Evolutionary conservation across 1,139 yeast genomes (phyloP).

Genomic region (Candida neerlandica): DNA sequence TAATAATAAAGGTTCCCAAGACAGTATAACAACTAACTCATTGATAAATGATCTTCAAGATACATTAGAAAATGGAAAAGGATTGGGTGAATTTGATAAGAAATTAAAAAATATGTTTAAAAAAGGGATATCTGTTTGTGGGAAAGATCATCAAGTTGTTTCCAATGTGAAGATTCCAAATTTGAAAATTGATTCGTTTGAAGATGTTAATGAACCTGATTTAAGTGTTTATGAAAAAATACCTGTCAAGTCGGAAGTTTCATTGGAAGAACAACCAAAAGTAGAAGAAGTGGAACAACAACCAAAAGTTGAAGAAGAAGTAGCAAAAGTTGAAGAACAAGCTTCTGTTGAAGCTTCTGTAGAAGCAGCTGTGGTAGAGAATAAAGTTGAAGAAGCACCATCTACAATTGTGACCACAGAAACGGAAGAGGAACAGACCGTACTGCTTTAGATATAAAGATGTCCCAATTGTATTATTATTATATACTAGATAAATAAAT

Average conservation of each 20-base stretch:
- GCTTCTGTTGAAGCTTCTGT: too few relatives aligned
- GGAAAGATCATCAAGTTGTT: slow-evolving; percentile 2
- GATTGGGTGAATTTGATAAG: slow-evolving; percentile 19
- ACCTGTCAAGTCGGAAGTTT: slow-evolving; percentile 7
- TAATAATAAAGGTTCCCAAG: background rate
- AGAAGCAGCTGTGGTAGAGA: background rate
- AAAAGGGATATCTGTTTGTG: slow-evolving; percentile 6
- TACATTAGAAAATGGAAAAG: slow-evolving; percentile 18
- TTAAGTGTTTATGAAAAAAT: slow-evolving; percentile 19
- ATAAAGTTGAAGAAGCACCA: background rate
- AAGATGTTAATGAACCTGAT: slow-evolving; percentile 30
- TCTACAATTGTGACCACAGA: background rate
- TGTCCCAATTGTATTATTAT: background rate
- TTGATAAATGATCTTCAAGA: slow-evolving; percentile 20
- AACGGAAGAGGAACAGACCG: too few relatives aligned
- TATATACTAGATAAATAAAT: background rate
- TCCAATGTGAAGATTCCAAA: slow-evolving; percentile 8
- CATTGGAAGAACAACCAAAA: slow-evolving; percentile 4
- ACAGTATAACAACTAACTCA: background rate
- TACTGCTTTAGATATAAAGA: too few relatives aligned
- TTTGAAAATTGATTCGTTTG: slow-evolving; percentile 22
- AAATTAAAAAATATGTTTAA: slow-evolving; percentile 21
- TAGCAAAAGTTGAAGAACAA: background rate
- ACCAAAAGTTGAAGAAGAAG: background rate
- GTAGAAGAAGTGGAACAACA: background rate